Base-by-base conservation (phyloP, 495 filamentous ascomycete species). In the Aspergillus taichungensis region DNA sequence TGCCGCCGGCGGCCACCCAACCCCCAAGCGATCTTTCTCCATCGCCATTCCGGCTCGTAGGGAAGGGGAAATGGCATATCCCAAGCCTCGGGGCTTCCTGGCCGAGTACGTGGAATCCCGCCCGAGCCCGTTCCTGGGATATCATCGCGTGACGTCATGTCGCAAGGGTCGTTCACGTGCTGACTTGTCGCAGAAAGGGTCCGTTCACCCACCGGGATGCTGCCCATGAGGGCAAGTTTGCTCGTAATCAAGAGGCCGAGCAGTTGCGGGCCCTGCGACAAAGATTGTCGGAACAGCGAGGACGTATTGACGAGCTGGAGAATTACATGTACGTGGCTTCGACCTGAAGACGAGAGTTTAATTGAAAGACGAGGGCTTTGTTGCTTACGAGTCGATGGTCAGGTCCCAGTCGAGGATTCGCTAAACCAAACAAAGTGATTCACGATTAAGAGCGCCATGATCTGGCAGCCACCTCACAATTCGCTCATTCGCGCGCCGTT, bases 161-260 rank as follows among this genome's bases (percentile, higher is more conserved):
- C 13, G 9, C 6, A 4, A 24, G 18, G 18, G 4, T 24, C 18
- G 18, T 34, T 12, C 32, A 5, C 8, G 18, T 28, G 34, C 52
- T 45, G 32, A 47, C 40, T 37, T 8, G 34, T 30, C 9, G 13
- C 31, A 30, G 12, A 47, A 89, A 88, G 45, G 91, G 95, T 56
- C 77, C 84, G 46, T 95, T 94, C 74, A 80, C 82, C 55, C 79
- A 79, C 57, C 87, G 90, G 57, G 90, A 95, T 68, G 78, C 78
- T 45, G 90, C 89, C 37, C 71, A 68, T 54, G 91, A 96, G 68
- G 82, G 85, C 53, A 76, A 74, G 56, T 81, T 82, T 63, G 83
- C 95, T 65, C 67, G 73, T 42, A 64, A 83, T 68, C 76, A 80
- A 42, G 90, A 96, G 78, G 73, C 76, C 69, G 75, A 82, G 61